Conservation (phyloP, 768 basidiomycete species). For the Pulveroboletus sp. region DNA sequence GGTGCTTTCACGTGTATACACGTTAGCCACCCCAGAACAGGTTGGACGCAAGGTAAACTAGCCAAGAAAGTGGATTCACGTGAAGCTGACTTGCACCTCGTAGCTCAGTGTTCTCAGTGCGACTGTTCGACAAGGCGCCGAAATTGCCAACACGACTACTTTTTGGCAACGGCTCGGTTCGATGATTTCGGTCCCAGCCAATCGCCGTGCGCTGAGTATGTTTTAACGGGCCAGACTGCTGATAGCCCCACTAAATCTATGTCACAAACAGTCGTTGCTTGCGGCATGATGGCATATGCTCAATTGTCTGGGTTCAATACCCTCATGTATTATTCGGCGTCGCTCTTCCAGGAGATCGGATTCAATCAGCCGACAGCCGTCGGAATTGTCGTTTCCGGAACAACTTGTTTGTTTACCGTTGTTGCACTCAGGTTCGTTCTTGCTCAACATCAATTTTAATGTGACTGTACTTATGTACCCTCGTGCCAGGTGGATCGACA, state of each 20-base stretch:
- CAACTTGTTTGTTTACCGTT: slow-evolving; percentile 77
- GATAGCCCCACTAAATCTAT: background rate
- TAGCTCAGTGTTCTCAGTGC: slow-evolving; percentile 59
- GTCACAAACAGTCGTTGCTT: slow-evolving; percentile 55
- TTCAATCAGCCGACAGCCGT: slow-evolving; percentile 82
- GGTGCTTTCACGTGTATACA: slow-evolving; percentile 66
- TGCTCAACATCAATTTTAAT: background rate
- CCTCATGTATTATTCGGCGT: slow-evolving; percentile 72
- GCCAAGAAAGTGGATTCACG: background rate
- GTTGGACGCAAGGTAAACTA: slow-evolving; percentile 57
- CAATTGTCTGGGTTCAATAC: slow-evolving; percentile 87
- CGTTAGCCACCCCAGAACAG: slow-evolving; percentile 59
- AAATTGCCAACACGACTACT: slow-evolving; percentile 60
- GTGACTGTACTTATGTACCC: background rate
- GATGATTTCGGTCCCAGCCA: slow-evolving; percentile 54
- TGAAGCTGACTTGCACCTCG: background rate
- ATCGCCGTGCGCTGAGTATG: slow-evolving; percentile 69
- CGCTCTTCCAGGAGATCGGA: slow-evolving; percentile 76
- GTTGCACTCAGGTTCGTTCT: slow-evolving; percentile 58
- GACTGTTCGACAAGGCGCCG: slow-evolving; percentile 59
- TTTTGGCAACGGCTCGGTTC: slow-evolving; percentile 54
- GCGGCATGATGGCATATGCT: slow-evolving; percentile 80
- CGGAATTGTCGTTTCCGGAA: slow-evolving; percentile 73
- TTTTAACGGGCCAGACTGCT: background rate
- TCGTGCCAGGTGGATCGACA: slow-evolving; percentile 53